phyloP scores from a whole-genome alignment of 257 asterid species.

The Solanum arcanum region DNA sequence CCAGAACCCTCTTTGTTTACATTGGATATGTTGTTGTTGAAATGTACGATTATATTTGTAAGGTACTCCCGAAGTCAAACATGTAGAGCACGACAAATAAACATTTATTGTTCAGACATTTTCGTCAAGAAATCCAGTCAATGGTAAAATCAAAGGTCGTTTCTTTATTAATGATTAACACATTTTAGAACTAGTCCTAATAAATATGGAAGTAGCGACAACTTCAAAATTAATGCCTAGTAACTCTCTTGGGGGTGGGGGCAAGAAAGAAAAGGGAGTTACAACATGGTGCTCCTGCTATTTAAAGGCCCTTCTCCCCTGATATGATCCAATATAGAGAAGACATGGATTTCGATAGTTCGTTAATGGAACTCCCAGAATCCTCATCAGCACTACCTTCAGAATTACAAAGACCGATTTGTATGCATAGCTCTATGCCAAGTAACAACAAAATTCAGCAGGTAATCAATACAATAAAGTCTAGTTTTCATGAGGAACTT shows the following conservation, averaged over 20 bases:
- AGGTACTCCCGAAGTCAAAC: not conserved
- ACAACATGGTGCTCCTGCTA: not conserved
- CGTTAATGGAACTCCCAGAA: not conserved
- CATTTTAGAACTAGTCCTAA: not conserved
- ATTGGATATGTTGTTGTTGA: not conserved
- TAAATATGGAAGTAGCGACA: not conserved
- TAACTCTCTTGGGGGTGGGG: not conserved
- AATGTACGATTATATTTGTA: not conserved
- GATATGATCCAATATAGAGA: not conserved
- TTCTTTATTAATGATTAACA: not conserved
- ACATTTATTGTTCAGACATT: not conserved
- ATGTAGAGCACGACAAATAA: not conserved
- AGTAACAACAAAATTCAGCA: not conserved
- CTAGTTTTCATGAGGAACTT: not conserved
- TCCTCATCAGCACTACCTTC: not conserved
- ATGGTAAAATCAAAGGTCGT: not conserved
- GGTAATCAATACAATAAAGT: not conserved
- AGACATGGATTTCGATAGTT: not conserved
- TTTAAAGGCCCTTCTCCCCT: not conserved
- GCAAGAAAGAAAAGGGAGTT: not conserved
- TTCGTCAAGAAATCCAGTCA: not conserved
- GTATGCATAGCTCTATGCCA: not conserved
- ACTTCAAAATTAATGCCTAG: not conserved
- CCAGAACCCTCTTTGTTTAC: not conserved
- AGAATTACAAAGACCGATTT: not conserved